Percentiles rank a stretch among this genome's conserved stretches.
Conservation (phyloP, 2,329 filamentous ascomycete species). For the Aspergillus texensis region DNA sequence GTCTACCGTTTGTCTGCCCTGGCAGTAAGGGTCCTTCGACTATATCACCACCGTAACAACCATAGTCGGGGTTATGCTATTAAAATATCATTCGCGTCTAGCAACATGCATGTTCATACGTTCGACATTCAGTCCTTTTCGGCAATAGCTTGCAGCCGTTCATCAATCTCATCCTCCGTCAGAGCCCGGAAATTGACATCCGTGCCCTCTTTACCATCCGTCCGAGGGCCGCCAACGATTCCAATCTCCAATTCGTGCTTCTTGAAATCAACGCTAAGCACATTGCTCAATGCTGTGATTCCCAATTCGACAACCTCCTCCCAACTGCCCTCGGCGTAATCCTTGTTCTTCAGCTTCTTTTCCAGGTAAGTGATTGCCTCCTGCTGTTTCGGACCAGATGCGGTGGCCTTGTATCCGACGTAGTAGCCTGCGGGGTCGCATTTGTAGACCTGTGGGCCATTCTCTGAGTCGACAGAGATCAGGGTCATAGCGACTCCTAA, state of each 20-base stretch:
- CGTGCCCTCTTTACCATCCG: conserved; percentile 81
- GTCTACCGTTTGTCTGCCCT: background rate
- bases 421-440: conserved; percentile 98
- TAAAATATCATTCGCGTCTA: conserved; percentile 27
- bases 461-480: conserved; percentile 90
- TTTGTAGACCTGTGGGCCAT: conserved; percentile 94
- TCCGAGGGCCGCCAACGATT: conserved; percentile 85
- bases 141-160: conserved; percentile 94
- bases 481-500: conserved; percentile 94
- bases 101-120: conserved; percentile 20
- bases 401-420: conserved; percentile 96
- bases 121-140: conserved; percentile 81
- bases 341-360: conserved; percentile 99
- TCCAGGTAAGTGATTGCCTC: conserved; percentile 98
- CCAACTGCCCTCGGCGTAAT: conserved; percentile 87
- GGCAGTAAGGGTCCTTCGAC: background rate
- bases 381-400: conserved; percentile 96
- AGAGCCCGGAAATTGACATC: conserved; percentile 80
- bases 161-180: conserved; percentile 97
- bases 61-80: conserved; percentile 17
- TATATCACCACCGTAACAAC: background rate
- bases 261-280: conserved; percentile 99
- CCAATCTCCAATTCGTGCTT: conserved; percentile 98
- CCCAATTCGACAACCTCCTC: conserved; percentile 97
- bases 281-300: conserved; percentile 91